Evolutionary conservation across 257 asterid genomes (phyloP), one percentile per base, ranked within the genome.

Genomic region (Coffea eugenioides): DNA sequence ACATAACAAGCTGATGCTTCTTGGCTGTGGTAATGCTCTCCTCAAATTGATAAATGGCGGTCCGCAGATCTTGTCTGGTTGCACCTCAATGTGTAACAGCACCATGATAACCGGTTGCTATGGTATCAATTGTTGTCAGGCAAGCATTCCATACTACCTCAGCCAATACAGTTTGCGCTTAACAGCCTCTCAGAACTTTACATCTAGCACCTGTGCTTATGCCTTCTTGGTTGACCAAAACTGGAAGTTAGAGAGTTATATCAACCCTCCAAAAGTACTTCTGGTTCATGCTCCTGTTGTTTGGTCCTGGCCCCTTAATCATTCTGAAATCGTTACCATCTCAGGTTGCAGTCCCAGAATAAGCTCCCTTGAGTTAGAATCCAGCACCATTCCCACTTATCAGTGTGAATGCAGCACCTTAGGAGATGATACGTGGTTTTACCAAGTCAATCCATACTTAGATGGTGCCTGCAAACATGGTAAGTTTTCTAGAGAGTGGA

Each of bases 11-110:
- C 59, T 84, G 43, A 66, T 74, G 59, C 59, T 84, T 77, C 39
- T 72, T 21, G 87, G 84, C 7, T 84, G 87, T 59, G 87, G 87
- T 0, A 84, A 84, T n/a, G 82, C 73, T 25, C 73, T 76, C 25
- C 51, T 84, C 36, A 57, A 56, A 41, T 39, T 36, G 39, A 3
- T 3, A n/a, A 31, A 16, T 16, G 52, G 69, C 41, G 2, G 52
- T 6, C 34, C 46, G 9, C 2, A 43, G 31, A 34, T 66, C 57
- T 46, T 84, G 51, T 67, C 82, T 2, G 84, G 87, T 5, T 83
- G 84, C 78, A 76, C 83, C n/a, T 76, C 84, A 12, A 71, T 75
- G 2, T 84, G 82, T 36, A 21, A 7, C 4, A 64, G 27, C 14
- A 23, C 66, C 25, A 57, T 39, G 12, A 69, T 78, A 20, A 49